phyloP scores from a whole-genome alignment of 2,329 filamentous ascomycete genomes.

The Claviceps sorghi region DNA sequence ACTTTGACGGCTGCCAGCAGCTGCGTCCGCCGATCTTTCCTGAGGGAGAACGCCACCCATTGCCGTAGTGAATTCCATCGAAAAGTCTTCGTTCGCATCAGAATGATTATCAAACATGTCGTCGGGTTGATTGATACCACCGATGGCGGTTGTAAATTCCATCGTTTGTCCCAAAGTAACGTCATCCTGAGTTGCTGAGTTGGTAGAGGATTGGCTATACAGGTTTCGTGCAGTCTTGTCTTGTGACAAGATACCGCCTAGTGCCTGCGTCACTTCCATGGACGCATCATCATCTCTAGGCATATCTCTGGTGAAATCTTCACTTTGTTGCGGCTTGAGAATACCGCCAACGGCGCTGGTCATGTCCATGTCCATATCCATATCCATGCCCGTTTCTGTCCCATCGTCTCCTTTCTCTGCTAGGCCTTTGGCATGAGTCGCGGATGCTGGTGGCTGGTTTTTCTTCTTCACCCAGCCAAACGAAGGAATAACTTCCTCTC shows the following conservation, averaged over 20 bases:
- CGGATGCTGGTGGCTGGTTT: constrained; percentile 10
- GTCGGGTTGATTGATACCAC: constrained; percentile 41
- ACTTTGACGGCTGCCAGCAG: constrained; percentile 9
- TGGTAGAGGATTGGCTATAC: not conserved
- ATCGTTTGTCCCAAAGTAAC: constrained; percentile 35
- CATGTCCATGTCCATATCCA: constrained; percentile 35
- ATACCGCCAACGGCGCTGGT: constrained; percentile 43
- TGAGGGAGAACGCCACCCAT: constrained; percentile 38
- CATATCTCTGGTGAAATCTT: constrained; percentile 20
- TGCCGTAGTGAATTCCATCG: constrained; percentile 62
- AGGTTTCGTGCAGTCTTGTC: constrained; percentile 3
- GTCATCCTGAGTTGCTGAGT: constrained; percentile 14
- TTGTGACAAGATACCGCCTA: constrained; percentile 61
- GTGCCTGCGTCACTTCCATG: constrained; percentile 81
- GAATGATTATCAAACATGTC: constrained; percentile 20
- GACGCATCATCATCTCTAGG: constrained; percentile 56
- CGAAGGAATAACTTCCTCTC: constrained; percentile 59
- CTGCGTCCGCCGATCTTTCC: constrained; percentile 14
- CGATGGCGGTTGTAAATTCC: constrained; percentile 72
- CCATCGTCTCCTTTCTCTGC: constrained; percentile 19
- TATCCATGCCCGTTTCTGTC: constrained; percentile 20
- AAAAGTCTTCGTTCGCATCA: constrained; percentile 51
- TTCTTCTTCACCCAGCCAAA: constrained; percentile 59
- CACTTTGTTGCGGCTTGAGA: constrained; percentile 28
- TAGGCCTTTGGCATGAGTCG: constrained; percentile 13